Evolutionary conservation across 1,284 basidiomycete species (phyloP).

Genomic region (Ustilago vetiveriae): DNA sequence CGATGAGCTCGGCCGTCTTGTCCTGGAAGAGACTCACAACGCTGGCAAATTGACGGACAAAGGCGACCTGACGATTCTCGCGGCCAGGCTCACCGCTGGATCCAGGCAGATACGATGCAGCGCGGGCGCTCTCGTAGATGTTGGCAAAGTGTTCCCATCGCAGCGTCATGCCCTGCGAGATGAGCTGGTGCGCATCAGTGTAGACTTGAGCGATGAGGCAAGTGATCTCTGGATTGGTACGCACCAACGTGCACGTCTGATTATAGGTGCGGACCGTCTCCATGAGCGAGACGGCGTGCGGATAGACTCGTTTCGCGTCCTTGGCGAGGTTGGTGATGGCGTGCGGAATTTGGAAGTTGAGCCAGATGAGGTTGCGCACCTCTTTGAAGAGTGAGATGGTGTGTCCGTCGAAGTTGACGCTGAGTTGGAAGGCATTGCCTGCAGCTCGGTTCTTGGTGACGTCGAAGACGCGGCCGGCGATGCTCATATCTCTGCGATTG

Average conservation of each 20-base stretch:
- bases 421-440: constrained; percentile 76
- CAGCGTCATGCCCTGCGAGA: constrained; percentile 75
- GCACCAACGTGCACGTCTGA: constrained; percentile 88
- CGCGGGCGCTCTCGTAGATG: constrained; percentile 70
- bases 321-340: constrained; percentile 95
- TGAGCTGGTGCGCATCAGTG: constrained; percentile 53
- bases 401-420: constrained; percentile 96
- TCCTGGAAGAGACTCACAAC: constrained; percentile 82
- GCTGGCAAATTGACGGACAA: constrained; percentile 93
- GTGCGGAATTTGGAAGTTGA: constrained; percentile 93
- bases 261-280: constrained; percentile 96
- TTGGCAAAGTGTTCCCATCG: constrained; percentile 89
- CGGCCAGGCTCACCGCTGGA: constrained; percentile 43
- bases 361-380: constrained; percentile 92
- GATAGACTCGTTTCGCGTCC: constrained; percentile 96
- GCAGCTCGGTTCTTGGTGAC: constrained; percentile 79
- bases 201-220: constrained; percentile 72
- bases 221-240: constrained; percentile 83
- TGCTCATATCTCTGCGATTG: constrained; percentile 84
- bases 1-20: constrained; percentile 91
- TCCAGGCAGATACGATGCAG: constrained; percentile 68
- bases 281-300: constrained; percentile 92
- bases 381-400: constrained; percentile 99
- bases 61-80: constrained; percentile 88
- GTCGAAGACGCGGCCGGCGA: constrained; percentile 95